A percentile compares a stretch with the other conserved stretches of the same genome.
phyloP scores from a whole-genome alignment of 2,329 filamentous ascomycete genomes.

The Colletotrichum cordylinicola region DNA sequence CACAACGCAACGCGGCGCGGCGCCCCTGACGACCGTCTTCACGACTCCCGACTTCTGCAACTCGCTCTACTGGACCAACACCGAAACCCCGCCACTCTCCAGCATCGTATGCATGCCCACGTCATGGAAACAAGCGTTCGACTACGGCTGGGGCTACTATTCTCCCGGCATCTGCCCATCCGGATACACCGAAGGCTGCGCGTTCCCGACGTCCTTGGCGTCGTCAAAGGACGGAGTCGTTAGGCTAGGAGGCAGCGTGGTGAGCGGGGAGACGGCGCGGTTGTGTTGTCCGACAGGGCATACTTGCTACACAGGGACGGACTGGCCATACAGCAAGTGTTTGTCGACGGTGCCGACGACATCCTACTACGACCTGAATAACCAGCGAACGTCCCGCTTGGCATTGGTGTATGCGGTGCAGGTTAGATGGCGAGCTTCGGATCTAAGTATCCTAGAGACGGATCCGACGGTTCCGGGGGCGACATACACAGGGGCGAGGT shows the following conservation, averaged over 20 bases:
- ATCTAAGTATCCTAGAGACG: slow-evolving; percentile 23
- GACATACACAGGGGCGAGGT: slow-evolving; percentile 7
- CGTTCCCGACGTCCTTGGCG: slow-evolving; percentile 7
- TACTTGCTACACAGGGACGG: slow-evolving; percentile 1
- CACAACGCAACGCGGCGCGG: slow-evolving; percentile 8
- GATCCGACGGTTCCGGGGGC: slow-evolving; percentile 24
- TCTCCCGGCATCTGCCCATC: slow-evolving; percentile 23
- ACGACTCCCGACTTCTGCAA: slow-evolving; percentile 19
- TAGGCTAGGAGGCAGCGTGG: background rate
- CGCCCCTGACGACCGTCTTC: slow-evolving; percentile 20
- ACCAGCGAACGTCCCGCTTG: background rate
- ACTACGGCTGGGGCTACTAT: slow-evolving; percentile 22
- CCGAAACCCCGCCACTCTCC: slow-evolving; percentile 11
- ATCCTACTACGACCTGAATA: background rate
- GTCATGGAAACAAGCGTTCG: slow-evolving; percentile 15
- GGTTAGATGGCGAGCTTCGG: slow-evolving; percentile 25
- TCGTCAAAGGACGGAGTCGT: background rate
- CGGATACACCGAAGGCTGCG: slow-evolving; percentile 20
- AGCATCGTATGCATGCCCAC: slow-evolving; percentile 17
- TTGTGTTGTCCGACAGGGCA: slow-evolving; percentile 14
- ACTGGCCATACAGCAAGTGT: slow-evolving; percentile 19
- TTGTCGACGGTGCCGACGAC: slow-evolving; percentile 17
- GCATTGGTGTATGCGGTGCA: slow-evolving; percentile 23
- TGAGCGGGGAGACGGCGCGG: slow-evolving; percentile 7
- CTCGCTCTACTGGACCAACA: slow-evolving; percentile 10